These are phyloP conservation scores for Dictyostelium citrinum DNA, from an alignment of 78 protist genomes.

Conservation along the genomic window DNA sequence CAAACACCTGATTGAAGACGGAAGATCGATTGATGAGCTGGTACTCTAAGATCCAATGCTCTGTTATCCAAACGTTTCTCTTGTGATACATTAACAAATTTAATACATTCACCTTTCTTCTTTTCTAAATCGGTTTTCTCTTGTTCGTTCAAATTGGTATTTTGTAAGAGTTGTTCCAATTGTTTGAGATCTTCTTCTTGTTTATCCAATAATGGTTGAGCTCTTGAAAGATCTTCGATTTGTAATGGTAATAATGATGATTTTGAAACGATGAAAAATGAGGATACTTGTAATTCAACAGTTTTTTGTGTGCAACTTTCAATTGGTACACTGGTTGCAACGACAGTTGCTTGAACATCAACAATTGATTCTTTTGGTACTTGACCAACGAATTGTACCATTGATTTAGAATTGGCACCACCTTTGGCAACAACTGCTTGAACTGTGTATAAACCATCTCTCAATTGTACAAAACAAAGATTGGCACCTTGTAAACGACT, in stretches of 20 bases:
- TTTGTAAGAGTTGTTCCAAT: conserved; percentile 19
- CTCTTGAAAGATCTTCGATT: conserved; percentile 87
- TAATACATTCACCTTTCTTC: conserved; percentile 19
- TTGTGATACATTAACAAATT: conserved; percentile 62
- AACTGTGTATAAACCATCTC: conserved; percentile 83
- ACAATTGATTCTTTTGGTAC: conserved; percentile 92
- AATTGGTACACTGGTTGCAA: conserved; percentile 61
- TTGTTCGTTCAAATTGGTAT: not conserved
- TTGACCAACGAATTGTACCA: conserved; percentile 80
- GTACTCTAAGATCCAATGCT: conserved; percentile 93
- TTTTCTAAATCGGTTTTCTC: conserved; percentile 11
- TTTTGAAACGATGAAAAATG: conserved; percentile 75
- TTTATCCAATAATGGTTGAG: conserved; percentile 17
- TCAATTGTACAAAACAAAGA: conserved; percentile 86
- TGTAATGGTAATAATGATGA: conserved; percentile 84
- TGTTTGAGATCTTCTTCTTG: conserved; percentile 13
- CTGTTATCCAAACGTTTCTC: conserved; percentile 94
- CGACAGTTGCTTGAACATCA: conserved; percentile 88
- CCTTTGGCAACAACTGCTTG: conserved; percentile 84
- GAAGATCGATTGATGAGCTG: conserved; percentile 95
- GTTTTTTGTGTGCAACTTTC: conserved; percentile 82
- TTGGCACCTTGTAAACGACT: conserved; percentile 74
- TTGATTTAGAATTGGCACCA: conserved; percentile 49
- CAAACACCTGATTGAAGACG: conserved; percentile 88
- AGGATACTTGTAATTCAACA: conserved; percentile 87